These are phyloP conservation scores for Teunomyces gatunensis DNA, from an alignment of 805 yeast genomes.

Conservation along the genomic window DNA sequence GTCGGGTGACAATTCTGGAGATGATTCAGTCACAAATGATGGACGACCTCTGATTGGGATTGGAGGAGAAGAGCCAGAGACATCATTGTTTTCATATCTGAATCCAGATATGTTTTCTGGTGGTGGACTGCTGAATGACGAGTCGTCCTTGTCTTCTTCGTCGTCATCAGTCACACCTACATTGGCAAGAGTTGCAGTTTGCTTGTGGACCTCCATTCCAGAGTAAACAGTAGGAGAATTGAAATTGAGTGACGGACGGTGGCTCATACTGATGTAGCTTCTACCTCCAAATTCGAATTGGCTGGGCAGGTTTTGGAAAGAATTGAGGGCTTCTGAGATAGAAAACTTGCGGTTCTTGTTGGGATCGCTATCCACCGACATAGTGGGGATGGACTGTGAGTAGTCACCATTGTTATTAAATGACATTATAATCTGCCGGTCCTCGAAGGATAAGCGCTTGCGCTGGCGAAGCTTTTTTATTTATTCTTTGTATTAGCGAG, in stretches of 20 bases:
- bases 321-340: constrained; percentile 13
- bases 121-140: neutral
- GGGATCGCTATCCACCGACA: neutral
- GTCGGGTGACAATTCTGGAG: constrained; percentile 5
- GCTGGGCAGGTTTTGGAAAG: constrained; percentile 13
- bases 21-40: neutral
- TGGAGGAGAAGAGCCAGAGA: constrained; percentile 5
- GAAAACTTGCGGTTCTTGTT: constrained; percentile 9
- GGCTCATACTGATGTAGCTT: constrained; percentile 35
- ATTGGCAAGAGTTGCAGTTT: constrained; percentile 54
- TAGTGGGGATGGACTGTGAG: neutral
- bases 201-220: constrained; percentile 51
- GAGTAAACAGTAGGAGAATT: constrained; percentile 47
- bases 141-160: constrained; percentile 6
- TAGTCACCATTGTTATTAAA: neutral
- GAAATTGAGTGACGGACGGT: constrained; percentile 23
- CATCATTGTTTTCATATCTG: constrained; percentile 3
- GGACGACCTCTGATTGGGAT: constrained; percentile 8
- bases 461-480: neutral
- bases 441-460: neutral
- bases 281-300: constrained; percentile 37
- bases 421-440: neutral
- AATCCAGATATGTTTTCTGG: constrained; percentile 5
- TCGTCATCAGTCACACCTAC: constrained; percentile 49
- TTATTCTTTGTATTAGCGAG: neutral